Evolutionary conservation across 805 yeast genomes (phyloP), one percentile per base, ranked within the genome.

Genomic region (Zygosaccharomyces bailii): DNA sequence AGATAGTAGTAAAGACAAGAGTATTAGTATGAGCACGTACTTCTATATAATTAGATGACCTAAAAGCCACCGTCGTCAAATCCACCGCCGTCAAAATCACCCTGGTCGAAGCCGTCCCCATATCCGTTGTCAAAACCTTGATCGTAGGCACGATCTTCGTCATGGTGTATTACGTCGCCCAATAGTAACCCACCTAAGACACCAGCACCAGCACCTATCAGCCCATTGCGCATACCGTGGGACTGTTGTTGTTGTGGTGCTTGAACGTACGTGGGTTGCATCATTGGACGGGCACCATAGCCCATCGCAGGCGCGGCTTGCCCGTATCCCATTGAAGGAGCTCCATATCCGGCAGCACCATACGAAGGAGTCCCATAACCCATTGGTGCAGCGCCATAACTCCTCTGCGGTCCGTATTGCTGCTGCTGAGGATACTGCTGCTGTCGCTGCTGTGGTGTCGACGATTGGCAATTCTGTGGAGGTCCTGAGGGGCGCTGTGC

Each of bases 171-270:
- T 35, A 75, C 74, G 29, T 71, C 67, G 6, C 74, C 75, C 34
- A 80, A 55, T 51, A 79, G 53, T 64, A 75, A 64, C 35, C 86
- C 86, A 45, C 86, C 86, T 6, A 80, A 55, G 43, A 81, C 60
- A 63, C 87, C 88, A 13, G 80, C 74, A 43, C 82, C 82, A 2
- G 72, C 76, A 38, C 77, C 80, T 36, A 72, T 51, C 45, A 75
- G 55, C 36, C 74, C 75, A 46, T 56, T 59, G 11, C 70, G 67
- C 48, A 70, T 63, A 37, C 63, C 66, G 33, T 63, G 55, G 30
- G 56, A 59, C 21, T 52, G 62, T 45, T 62, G 62, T 44, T 62
- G 62, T 44, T 63, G 68, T 24, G 62, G 71, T 63, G 42, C 44
- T 46, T 60, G 61, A 20, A 42, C 51, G 17, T 43, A 44, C 39